Conservation (phyloP, 2,329 filamentous ascomycete species). For the Ophiocordyceps polyrhachis-furcata region DNA sequence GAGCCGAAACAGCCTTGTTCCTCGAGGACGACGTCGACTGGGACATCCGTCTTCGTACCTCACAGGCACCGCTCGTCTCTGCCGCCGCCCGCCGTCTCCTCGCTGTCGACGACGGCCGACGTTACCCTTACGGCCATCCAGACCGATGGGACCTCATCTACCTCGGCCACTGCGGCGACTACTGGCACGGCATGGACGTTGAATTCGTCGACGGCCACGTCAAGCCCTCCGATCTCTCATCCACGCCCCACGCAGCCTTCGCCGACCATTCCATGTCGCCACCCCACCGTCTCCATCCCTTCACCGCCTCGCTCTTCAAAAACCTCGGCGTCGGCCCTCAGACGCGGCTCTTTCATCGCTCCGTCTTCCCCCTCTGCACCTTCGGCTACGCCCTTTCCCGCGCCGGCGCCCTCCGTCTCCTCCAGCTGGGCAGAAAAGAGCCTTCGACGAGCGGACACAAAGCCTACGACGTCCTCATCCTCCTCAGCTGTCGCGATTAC, state of each 20-base stretch:
- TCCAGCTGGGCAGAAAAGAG: neutral
- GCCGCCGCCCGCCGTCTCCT: neutral
- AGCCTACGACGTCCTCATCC: neutral
- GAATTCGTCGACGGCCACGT: neutral
- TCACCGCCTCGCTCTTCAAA: neutral
- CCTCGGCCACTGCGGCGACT: neutral
- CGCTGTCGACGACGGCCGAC: neutral
- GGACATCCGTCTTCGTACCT: neutral
- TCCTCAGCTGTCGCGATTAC: neutral
- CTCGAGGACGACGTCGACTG: neutral
- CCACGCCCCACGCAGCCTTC: neutral
- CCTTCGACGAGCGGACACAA: neutral
- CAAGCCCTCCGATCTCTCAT: neutral
- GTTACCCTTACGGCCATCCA: neutral
- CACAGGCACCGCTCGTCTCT: neutral
- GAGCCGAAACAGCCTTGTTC: neutral
- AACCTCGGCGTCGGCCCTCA: neutral
- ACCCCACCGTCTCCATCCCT: neutral
- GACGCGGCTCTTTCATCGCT: neutral
- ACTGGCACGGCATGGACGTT: neutral
- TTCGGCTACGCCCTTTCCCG: neutral
- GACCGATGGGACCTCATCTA: neutral
- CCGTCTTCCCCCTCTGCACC: neutral
- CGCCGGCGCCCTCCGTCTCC: neutral
- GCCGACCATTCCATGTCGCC: neutral